phyloP scores from a whole-genome alignment of 441 rosid species.

The Geranium incanum region DNA sequence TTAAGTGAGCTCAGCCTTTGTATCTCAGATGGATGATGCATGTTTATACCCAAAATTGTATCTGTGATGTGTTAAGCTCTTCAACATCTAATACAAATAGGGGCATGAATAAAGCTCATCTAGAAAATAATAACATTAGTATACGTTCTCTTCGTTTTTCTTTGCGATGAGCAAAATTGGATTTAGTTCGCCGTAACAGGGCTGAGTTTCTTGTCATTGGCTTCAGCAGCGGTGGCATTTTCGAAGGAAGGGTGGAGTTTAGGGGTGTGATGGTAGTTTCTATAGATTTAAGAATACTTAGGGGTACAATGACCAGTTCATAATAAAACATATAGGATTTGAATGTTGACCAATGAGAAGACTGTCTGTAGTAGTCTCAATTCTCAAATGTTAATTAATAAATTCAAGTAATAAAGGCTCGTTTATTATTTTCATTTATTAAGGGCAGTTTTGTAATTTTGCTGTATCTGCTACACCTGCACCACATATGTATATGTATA shows the following conservation, averaged over 20 bases:
- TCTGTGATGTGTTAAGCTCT: neutral
- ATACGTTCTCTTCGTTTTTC: neutral
- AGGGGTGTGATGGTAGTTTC: neutral
- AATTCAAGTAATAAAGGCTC: neutral
- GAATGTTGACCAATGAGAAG: neutral
- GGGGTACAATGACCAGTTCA: neutral
- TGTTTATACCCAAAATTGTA: neutral
- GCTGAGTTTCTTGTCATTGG: neutral
- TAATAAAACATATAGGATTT: neutral
- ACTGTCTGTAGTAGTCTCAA: neutral
- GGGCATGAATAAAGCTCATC: neutral
- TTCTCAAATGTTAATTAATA: too few species aligned
- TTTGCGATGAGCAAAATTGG: neutral
- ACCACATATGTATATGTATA: neutral
- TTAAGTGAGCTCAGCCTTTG: conserved; percentile 5
- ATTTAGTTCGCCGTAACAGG: neutral
- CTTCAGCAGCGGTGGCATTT: neutral
- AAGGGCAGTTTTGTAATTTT: neutral
- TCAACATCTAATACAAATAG: neutral
- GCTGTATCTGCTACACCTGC: neutral
- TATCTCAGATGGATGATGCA: neutral
- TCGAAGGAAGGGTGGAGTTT: neutral
- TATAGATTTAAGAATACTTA: neutral
- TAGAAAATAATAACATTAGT: neutral
- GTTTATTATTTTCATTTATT: neutral